Conservation (phyloP, 2,329 filamentous ascomycete species). For the Mariannaea elegans region DNA sequence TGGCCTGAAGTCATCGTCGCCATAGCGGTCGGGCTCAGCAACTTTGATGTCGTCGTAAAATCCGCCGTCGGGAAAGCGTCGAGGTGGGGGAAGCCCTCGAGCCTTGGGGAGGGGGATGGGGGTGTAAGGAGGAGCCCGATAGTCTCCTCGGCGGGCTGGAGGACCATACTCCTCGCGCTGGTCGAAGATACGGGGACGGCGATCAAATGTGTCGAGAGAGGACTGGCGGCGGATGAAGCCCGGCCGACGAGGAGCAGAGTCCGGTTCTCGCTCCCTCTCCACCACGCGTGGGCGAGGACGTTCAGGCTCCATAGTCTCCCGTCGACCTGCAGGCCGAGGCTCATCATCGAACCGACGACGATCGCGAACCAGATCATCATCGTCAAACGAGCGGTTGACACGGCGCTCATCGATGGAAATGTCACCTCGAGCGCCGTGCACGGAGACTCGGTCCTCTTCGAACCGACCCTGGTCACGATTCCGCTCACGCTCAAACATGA, state of each 20-base stretch:
- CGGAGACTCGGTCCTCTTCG: constrained; percentile 60
- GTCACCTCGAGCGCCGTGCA: constrained; percentile 51
- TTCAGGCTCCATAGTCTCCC: constrained; percentile 47
- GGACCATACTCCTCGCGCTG: constrained; percentile 71
- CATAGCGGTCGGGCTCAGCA: constrained; percentile 73
- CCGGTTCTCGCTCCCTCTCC: constrained; percentile 64
- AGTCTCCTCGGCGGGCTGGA: constrained; percentile 60
- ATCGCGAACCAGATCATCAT: constrained; percentile 58
- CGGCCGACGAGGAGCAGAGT: constrained; percentile 65
- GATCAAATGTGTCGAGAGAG: constrained; percentile 89
- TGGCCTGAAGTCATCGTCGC: constrained; percentile 76
- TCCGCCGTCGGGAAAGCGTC: constrained; percentile 63
- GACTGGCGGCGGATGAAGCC: constrained; percentile 81
- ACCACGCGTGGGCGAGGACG: constrained; percentile 65
- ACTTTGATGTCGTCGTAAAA: constrained; percentile 73
- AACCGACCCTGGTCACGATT: constrained; percentile 47
- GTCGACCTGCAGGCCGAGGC: constrained; percentile 48
- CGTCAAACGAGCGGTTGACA: constrained; percentile 55
- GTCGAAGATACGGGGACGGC: constrained; percentile 66
- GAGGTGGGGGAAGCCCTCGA: constrained; percentile 66
- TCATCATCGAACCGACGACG: constrained; percentile 66
- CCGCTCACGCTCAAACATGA: constrained; percentile 51
- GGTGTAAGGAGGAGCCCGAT: constrained; percentile 58
- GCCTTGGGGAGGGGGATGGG: constrained; percentile 77
- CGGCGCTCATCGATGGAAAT: constrained; percentile 59